Percentiles rank a stretch among this genome's conserved stretches.
These are phyloP conservation scores for Spathaspora sp. DNA, from an alignment of 1,139 yeast species.

Conservation along the genomic window DNA sequence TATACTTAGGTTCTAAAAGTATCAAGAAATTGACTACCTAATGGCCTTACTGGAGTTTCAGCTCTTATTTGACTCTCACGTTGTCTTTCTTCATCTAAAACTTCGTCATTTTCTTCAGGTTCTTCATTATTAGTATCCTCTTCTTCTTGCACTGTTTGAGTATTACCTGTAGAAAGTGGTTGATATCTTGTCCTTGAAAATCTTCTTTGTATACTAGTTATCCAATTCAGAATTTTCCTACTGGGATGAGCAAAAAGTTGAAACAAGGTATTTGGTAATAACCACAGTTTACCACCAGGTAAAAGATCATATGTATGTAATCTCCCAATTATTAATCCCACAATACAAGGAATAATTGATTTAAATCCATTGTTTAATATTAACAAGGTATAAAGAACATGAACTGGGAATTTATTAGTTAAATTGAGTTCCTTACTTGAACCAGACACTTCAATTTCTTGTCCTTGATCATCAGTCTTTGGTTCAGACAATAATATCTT, in stretches of 20 bases:
- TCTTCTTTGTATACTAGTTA: slow-evolving; percentile 9
- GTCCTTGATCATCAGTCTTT: slow-evolving; percentile 8
- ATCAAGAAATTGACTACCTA: slow-evolving; percentile 58
- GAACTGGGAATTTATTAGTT: slow-evolving; percentile 60
- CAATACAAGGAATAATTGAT: slow-evolving; percentile 49
- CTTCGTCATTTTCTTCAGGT: slow-evolving; percentile 25
- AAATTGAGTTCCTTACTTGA: slow-evolving; percentile 33
- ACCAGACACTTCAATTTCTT: neutral
- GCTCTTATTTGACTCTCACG: slow-evolving; percentile 37
- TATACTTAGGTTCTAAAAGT: slow-evolving; percentile 43
- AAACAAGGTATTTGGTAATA: slow-evolving; percentile 37
- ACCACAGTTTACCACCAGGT: slow-evolving; percentile 59
- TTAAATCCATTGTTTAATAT: slow-evolving; percentile 53
- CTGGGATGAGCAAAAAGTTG: slow-evolving; percentile 26
- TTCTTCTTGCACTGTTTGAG: slow-evolving; percentile 6
- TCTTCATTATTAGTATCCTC: slow-evolving; percentile 10
- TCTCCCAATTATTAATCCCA: slow-evolving; percentile 64
- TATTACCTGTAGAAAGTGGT: slow-evolving; percentile 13
- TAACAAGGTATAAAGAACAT: slow-evolving; percentile 51
- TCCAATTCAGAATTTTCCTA: slow-evolving; percentile 10
- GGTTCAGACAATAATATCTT: slow-evolving; percentile 42
- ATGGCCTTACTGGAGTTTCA: slow-evolving; percentile 58
- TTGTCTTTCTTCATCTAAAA: slow-evolving; percentile 22
- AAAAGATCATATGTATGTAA: slow-evolving; percentile 53
- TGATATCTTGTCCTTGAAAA: slow-evolving; percentile 11